Percentiles rank a stretch among this genome's conserved stretches.
These are phyloP conservation scores for Piper longum DNA, from an alignment of 164 flowering plant genomes.

Conservation along the genomic window DNA sequence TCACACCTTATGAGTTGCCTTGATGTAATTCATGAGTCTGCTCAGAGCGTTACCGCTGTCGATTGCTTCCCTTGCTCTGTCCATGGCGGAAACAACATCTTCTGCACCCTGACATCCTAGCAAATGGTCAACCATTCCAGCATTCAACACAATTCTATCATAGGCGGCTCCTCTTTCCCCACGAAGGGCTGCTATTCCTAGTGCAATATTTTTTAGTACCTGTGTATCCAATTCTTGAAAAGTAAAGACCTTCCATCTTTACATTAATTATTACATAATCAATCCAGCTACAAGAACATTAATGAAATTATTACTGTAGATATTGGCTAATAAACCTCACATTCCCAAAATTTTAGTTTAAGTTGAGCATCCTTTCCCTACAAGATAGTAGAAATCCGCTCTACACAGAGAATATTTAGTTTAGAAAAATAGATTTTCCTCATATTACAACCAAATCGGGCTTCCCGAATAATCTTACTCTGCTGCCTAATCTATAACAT, in stretches of 20 bases:
- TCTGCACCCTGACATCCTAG: conserved; percentile 85
- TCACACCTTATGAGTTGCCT: conserved; percentile 34
- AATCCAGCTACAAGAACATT: neutral
- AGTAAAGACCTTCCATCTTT: neutral
- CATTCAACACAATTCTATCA: conserved; percentile 86
- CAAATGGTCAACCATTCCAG: conserved; percentile 96
- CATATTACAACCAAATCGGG: too few species aligned
- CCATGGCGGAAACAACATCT: conserved; percentile 53
- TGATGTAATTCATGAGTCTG: conserved; percentile 65
- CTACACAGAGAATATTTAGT: too few species aligned
- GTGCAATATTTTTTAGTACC: conserved; percentile 78
- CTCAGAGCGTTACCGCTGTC: conserved; percentile 84
- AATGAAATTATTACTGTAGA: neutral
- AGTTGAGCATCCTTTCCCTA: neutral
- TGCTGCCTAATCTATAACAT: too few species aligned
- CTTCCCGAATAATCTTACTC: too few species aligned
- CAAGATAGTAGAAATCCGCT: too few species aligned
- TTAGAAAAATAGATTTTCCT: neutral
- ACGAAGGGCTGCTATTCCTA: conserved; percentile 78
- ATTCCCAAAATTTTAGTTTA: too few species aligned
- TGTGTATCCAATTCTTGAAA: conserved; percentile 6
- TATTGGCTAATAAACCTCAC: neutral
- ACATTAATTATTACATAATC: neutral
- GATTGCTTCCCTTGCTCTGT: conserved; percentile 92
- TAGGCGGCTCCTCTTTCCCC: conserved; percentile 94